These are phyloP conservation scores for thale cress (Arabidopsis thaliana) DNA, from an alignment of 345 rosid species.

Conservation along the genomic window DNA sequence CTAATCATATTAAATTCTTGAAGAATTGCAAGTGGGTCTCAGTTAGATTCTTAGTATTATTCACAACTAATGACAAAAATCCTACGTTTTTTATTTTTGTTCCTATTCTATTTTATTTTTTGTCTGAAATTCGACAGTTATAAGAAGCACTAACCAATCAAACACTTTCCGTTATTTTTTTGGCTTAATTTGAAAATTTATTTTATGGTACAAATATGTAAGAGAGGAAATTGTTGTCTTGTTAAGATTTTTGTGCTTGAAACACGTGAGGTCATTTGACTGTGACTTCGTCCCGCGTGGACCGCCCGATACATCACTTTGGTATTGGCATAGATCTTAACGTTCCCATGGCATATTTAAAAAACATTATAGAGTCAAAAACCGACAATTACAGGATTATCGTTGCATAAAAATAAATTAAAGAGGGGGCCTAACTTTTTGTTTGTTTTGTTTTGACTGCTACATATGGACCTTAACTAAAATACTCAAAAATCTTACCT, in stretches of 20 bases:
- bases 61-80: background rate
- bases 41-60: background rate
- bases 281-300: slow-evolving; percentile 13
- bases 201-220: background rate
- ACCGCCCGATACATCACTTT: slow-evolving; percentile 20
- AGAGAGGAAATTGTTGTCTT: slow-evolving; percentile 27
- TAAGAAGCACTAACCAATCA: background rate
- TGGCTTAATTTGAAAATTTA: background rate
- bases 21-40: background rate
- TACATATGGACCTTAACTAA: background rate
- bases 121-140: background rate
- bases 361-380: slow-evolving; percentile 1
- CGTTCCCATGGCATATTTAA: background rate
- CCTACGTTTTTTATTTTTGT: background rate
- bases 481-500: slow-evolving; percentile 18
- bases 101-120: background rate
- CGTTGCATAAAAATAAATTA: background rate
- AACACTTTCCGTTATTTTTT: background rate
- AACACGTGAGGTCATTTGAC: slow-evolving; percentile 38
- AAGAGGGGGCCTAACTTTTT: background rate
- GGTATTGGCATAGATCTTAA: slow-evolving; percentile 35
- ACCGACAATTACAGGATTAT: background rate
- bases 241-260: background rate
- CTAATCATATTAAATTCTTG: background rate
- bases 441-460: background rate